A percentile compares a stretch with the other conserved stretches of the same genome.
These are phyloP conservation scores for Linum lewisii DNA, from an alignment of 345 rosid genomes.

Conservation along the genomic window DNA sequence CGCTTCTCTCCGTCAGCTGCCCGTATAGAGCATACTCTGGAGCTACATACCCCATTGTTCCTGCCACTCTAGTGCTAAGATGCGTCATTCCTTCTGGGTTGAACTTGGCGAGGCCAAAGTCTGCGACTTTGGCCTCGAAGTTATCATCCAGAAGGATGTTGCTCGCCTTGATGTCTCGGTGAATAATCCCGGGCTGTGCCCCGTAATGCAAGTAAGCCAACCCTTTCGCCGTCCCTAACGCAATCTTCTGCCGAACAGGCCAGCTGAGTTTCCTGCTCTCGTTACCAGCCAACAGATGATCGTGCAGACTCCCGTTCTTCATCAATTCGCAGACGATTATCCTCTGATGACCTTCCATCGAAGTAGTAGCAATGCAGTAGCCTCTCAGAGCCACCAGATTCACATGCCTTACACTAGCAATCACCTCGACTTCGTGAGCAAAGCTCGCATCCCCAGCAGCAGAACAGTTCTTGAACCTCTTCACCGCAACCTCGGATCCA, in stretches of 20 bases:
- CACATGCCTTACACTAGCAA: conserved; percentile 80
- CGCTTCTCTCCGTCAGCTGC: conserved; percentile 77
- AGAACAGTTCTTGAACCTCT: conserved; percentile 86
- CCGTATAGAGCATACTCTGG: conserved; percentile 93
- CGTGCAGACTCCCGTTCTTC: conserved; percentile 73
- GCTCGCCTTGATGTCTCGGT: conserved; percentile 80
- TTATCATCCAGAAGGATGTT: conserved; percentile 81
- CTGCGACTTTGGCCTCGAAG: conserved; percentile 76
- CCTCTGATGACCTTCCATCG: conserved; percentile 87
- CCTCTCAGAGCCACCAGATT: conserved; percentile 78
- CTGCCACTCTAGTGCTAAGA: conserved; percentile 86
- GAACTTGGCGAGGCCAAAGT: conserved; percentile 86
- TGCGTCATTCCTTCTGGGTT: conserved; percentile 74
- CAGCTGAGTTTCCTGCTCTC: conserved; percentile 44
- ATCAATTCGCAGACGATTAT: conserved; percentile 79
- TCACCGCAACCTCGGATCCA: conserved; percentile 74
- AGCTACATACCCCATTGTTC: conserved; percentile 95
- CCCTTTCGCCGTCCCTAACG: conserved; percentile 78
- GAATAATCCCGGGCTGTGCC: conserved; percentile 70
- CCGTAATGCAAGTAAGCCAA: conserved; percentile 81
- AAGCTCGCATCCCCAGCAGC: conserved; percentile 66
- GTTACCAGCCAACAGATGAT: conserved; percentile 56
- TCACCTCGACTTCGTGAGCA: conserved; percentile 78
- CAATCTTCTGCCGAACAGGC: conserved; percentile 76
- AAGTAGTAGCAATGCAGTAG: conserved; percentile 74